Evolutionary conservation across 2,329 filamentous ascomycete species (phyloP), one percentile per base, ranked within the genome.

Genomic region (Fusarium udum): DNA sequence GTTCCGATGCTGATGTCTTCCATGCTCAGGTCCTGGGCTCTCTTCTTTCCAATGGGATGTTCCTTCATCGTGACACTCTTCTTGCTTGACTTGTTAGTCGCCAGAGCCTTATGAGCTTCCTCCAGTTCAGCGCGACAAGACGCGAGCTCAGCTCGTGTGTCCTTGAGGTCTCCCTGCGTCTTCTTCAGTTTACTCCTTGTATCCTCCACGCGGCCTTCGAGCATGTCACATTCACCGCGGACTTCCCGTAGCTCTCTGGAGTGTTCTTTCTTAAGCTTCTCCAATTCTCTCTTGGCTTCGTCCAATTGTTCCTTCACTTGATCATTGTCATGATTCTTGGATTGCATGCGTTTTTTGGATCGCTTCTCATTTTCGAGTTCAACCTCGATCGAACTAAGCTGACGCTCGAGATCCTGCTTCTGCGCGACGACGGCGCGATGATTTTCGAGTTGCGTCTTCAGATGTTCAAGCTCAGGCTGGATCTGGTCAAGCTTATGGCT

Each of bases 311-410:
- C 75, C 40, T 79, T 81, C 45, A 83, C 75, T 48, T 88, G 80
- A 79, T 87, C 79, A 79, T 84, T 72, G 53, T 83, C 84, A 74
- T 82, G 73, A 26, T 75, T 77, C 45, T 77, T 78, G 31, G 78
- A 74, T 39, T 79, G 75, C n/a, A 78, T 74, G 20, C 78, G 78
- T 34, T 80, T 75, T 36, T 79, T 81, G 5, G 80, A 80, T 62
- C 80, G 78, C 67, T 82, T 95, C 79, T 96, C 93, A 74, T 93
- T 93, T 73, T 95, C 93, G 5, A 97, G 86, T 76, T 97, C 93
- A 48, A 94, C 91, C 80, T 97, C 93, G 6, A 95, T 82, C 4
- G 92, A 90, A 78, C 88, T 92, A 34, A 97, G 82, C 81, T 96
- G 93, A 52, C 93, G 91, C 79, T 96, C 92, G 20, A 98, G 83